Percentiles rank a stretch among this genome's conserved stretches.
Conservation (phyloP, 805 yeast species). For the Wickerhamomyces queroliae region DNA sequence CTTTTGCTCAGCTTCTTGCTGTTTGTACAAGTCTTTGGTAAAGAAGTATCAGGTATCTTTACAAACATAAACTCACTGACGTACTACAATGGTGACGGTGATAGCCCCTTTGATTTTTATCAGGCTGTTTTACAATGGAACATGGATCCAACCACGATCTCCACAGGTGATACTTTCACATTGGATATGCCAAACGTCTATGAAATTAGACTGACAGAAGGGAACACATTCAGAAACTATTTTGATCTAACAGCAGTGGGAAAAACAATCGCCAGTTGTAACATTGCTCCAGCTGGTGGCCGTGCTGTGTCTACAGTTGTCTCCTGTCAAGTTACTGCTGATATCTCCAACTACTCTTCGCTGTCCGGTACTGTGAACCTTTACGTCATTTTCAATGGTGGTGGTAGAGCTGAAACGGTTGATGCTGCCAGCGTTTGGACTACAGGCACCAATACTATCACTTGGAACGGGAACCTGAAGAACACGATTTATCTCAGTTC, state of each 20-base stretch:
- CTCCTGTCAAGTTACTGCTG: background rate
- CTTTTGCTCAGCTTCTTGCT: too few species aligned
- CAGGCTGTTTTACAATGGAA: background rate
- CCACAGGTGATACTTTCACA: background rate
- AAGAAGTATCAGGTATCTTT: too few species aligned
- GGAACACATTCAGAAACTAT: background rate
- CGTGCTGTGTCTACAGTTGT: background rate
- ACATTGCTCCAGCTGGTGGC: background rate
- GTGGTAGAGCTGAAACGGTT: background rate
- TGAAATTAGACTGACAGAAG: background rate
- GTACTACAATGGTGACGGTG: background rate
- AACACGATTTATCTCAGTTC: too few species aligned
- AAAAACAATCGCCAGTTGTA: background rate
- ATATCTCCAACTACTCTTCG: background rate
- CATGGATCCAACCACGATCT: background rate
- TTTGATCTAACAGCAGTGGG: background rate
- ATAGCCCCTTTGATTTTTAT: background rate
- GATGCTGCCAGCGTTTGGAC: background rate
- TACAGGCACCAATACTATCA: background rate
- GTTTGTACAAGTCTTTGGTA: too few species aligned
- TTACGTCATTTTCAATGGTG: background rate
- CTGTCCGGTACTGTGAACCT: background rate
- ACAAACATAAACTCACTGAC: background rate
- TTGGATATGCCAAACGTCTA: background rate
- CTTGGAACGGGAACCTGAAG: background rate